Evolutionary conservation across 2,329 filamentous ascomycete species (phyloP).

Genomic region (Aspergillus unguis): DNA sequence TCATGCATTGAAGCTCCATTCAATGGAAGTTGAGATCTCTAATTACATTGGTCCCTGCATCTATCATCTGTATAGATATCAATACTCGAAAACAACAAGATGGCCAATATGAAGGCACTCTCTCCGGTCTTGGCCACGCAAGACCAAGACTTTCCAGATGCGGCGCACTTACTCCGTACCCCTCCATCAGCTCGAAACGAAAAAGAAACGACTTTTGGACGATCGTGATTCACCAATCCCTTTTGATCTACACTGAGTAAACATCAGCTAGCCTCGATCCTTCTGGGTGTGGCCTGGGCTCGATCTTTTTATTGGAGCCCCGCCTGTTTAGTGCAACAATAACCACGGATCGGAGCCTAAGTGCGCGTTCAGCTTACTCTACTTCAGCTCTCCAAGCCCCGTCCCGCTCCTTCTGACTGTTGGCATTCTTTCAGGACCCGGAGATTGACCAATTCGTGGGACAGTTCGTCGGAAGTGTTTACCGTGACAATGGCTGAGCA

Average conservation of each 20-base stretch:
- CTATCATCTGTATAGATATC: too few relatives aligned
- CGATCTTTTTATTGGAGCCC: conserved; percentile 3
- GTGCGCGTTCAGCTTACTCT: background rate
- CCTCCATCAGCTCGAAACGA: background rate
- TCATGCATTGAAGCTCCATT: background rate
- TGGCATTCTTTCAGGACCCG: too few relatives aligned
- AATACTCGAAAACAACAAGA: too few relatives aligned
- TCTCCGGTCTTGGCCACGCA: background rate
- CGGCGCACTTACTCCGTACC: background rate
- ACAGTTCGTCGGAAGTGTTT: too few relatives aligned
- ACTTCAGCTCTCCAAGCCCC: background rate
- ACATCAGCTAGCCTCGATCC: background rate
- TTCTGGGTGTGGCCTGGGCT: background rate
- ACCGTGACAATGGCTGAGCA: conserved; percentile 30
- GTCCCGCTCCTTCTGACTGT: too few relatives aligned
- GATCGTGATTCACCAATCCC: conserved; percentile 3
- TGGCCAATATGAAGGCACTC: too few relatives aligned
- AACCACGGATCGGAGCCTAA: conserved; percentile 8
- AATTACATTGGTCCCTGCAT: too few relatives aligned
- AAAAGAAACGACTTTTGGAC: background rate
- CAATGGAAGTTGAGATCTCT: too few relatives aligned
- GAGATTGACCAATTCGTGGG: too few relatives aligned
- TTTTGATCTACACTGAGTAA: background rate
- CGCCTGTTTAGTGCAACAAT: conserved; percentile 7
- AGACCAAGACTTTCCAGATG: background rate